Evolutionary conservation across 331 rosid genomes (phyloP), one percentile per base, ranked within the genome.

Genomic region (Stylosanthes scabra): DNA sequence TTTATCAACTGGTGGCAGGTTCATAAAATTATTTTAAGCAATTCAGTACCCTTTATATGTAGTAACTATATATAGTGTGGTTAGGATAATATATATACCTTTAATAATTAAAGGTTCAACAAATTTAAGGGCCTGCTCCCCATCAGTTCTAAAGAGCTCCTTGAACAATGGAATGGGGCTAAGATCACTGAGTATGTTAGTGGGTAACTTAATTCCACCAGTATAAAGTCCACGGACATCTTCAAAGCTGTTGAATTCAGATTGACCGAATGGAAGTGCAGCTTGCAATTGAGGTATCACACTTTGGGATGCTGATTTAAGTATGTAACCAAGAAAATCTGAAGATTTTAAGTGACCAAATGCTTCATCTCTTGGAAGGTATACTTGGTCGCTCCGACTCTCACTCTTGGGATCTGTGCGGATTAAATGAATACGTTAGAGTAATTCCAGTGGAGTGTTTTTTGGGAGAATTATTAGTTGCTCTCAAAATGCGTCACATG

Each of bases 291-390:
- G 76, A 1, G 98, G 98, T 7, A 72, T 79, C 8, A 93, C 45
- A 63, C 80, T 59, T 27, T 91, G 92, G 39, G 78, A 60, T 34
- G 91, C 47, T 14, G 96, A 78, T 59, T 93, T 93, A 16, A 93
- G 74, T 49, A 72, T 83, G 74, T 82, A 89, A 6, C 68, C 80
- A 14, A 93, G 89, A 63, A 91, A 93, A 59, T 93, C 97, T 1
- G 92, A 83, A 51, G 84, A 49, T 85, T 91, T 93, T 73, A 74
- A 34, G 84, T 87, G 93, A 29, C 96, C 93, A 66, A 93, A 93
- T 68, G 93, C 8, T 65, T 93, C 97, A 50, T 91, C 98, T 69
- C 97, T 82, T n/a, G 94, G 97, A 44, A 88, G 87, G 56, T 91
- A 91, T 29, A 82, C 78, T 78, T 45, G 3, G 56, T 62, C 76